Evolutionary conservation across 1,284 basidiomycete species (phyloP).

Genomic region (Ustilago bromivora): DNA sequence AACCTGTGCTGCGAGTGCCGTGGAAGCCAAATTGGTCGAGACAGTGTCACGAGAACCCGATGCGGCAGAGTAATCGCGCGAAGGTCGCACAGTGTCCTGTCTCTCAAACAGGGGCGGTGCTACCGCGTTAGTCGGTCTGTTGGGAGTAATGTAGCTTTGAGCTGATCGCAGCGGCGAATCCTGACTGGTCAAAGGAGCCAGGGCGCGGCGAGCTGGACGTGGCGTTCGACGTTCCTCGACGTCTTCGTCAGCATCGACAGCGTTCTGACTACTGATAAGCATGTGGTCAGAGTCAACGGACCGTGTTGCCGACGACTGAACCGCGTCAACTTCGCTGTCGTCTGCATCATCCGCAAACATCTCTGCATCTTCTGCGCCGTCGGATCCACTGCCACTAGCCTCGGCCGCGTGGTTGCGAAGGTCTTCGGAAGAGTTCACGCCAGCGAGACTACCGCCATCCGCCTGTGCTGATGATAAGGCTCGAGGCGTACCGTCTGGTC

Average conservation of each 20-base stretch:
- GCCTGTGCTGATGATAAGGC: slow-evolving; percentile 24
- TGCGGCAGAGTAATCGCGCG: slow-evolving; percentile 26
- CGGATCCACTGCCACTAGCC: slow-evolving; percentile 63
- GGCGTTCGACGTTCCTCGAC: slow-evolving; percentile 57
- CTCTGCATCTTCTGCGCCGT: slow-evolving; percentile 64
- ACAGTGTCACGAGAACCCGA: slow-evolving; percentile 29
- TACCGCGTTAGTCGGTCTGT: slow-evolving; percentile 33
- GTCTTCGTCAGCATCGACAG: slow-evolving; percentile 30
- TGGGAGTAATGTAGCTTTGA: slow-evolving; percentile 37
- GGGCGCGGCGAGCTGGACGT: slow-evolving; percentile 46
- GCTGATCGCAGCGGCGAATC: slow-evolving; percentile 16
- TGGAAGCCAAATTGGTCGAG: slow-evolving; percentile 40
- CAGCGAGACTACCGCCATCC: slow-evolving; percentile 18
- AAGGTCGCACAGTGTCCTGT: slow-evolving; percentile 50
- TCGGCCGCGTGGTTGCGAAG: slow-evolving; percentile 42
- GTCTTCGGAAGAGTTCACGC: slow-evolving; percentile 55
- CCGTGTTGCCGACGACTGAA: slow-evolving; percentile 17
- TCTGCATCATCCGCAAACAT: slow-evolving; percentile 62
- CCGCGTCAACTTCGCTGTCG: slow-evolving; percentile 46
- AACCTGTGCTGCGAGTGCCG: slow-evolving; percentile 41
- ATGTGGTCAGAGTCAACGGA: slow-evolving; percentile 35
- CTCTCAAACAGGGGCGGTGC: slow-evolving; percentile 47
- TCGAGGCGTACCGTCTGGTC: slow-evolving; percentile 41
- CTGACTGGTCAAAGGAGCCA: slow-evolving; percentile 49
- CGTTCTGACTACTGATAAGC: slow-evolving; percentile 1